phyloP scores from a whole-genome alignment of 495 filamentous ascomycete species.

The Penicillium coffeae region DNA sequence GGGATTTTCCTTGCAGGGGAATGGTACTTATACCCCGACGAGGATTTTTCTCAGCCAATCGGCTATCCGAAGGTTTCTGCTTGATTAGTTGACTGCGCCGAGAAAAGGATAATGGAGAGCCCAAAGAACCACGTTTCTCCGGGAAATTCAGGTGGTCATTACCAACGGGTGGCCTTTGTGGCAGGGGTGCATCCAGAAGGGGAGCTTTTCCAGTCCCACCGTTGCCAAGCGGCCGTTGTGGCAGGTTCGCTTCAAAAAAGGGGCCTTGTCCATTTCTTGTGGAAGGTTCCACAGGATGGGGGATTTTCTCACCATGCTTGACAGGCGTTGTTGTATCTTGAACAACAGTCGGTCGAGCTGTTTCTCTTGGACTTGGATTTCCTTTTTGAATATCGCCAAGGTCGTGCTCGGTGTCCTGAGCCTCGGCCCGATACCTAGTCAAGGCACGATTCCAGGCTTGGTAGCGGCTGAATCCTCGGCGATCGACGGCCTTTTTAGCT shows the following conservation, averaged over 20 bases:
- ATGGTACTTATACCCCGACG: conserved; percentile 13
- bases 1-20: conserved; percentile 13
- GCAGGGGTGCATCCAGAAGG: conserved; percentile 3
- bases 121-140: conserved; percentile 12
- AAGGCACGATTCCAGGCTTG: conserved; percentile 47
- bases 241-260: conserved; percentile 11
- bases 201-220: no score
- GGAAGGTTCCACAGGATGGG: conserved; percentile 7
- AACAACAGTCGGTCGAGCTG: conserved; percentile 14
- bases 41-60: conserved; percentile 16
- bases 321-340: conserved; percentile 15
- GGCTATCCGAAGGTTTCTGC: conserved; percentile 24
- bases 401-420: conserved; percentile 15
- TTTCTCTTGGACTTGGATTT: conserved; percentile 19
- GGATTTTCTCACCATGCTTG: conserved; percentile 10
- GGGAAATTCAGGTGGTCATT: conserved; percentile 13
- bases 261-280: conserved; percentile 16
- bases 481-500: conserved; percentile 31
- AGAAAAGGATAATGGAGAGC: conserved; percentile 5
- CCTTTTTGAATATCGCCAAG: conserved; percentile 6
- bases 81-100: conserved; percentile 25
- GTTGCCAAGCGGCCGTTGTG: conserved; percentile 7
- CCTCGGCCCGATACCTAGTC: conserved; percentile 33
- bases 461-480: conserved; percentile 48
- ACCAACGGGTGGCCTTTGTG: neutral